Base-by-base conservation (phyloP, 2,329 filamentous ascomycete genomes). In the Pleoardoris graminearum region DNA sequence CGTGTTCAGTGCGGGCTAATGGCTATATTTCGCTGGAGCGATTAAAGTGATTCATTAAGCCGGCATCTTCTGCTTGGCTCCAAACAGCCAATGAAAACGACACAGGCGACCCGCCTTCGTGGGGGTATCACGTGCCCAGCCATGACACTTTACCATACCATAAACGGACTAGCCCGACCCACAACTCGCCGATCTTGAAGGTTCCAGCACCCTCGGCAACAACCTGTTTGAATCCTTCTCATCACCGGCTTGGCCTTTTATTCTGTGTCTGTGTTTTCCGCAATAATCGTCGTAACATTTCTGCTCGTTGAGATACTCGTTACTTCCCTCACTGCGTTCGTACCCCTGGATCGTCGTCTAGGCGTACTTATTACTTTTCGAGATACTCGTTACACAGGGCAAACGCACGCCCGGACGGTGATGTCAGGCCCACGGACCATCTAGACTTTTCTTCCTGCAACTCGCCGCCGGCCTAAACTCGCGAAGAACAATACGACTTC, bases 361-460 rank as follows among this genome's bases (percentile, higher is more conserved):
- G n/a, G n/a, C n/a, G n/a, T n/a, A n/a, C n/a, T n/a, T n/a, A n/a
- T n/a, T n/a, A n/a, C n/a, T n/a, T n/a, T n/a, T n/a, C n/a, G n/a
- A n/a, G n/a, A n/a, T n/a, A n/a, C n/a, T n/a, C 11, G 41, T 43
- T 8, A 12, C 35, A 27, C 27, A 11, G 8, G 33, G 21, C 22
- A 35, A 36, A 14, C n/a, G n/a, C n/a, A n/a, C n/a, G n/a, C n/a
- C n/a, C 43, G 48, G 38, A 29, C 17, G 41, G 50, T 62, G 59
- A 62, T 62, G 69, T 70, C 67, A 72, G 52, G 62, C 54, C 52
- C 63, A 61, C 63, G 60, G 60, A 63, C 66, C 60, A 60, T 25
- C 58, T 62, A 52, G 48, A 62, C 61, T 57, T 63, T 64, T 66
- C 62, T 49, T 56, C 53, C 44, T 58, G 52, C 53, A 56, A 50